These are phyloP conservation scores for Oidiodendron maius DNA, from an alignment of 495 filamentous ascomycete species.

Conservation along the genomic window DNA sequence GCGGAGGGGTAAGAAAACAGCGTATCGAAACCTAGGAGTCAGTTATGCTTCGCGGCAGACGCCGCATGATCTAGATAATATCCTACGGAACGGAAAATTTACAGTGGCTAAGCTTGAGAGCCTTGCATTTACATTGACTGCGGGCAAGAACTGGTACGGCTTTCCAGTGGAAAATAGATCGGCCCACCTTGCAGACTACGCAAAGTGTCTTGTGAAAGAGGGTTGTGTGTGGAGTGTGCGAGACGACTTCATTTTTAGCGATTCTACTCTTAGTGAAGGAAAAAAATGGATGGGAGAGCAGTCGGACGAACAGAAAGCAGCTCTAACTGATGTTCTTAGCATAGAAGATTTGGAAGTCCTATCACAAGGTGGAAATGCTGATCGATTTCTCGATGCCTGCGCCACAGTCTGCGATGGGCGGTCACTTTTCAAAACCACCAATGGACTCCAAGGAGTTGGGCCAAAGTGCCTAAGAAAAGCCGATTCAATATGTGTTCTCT, in stretches of 20 bases:
- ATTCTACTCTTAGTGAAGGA: background rate
- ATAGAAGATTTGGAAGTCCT: background rate
- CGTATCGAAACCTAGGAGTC: background rate
- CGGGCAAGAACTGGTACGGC: slow-evolving; percentile 16
- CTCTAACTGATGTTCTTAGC: background rate
- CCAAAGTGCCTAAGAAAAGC: background rate
- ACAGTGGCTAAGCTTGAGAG: background rate
- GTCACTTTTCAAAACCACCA: background rate
- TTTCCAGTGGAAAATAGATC: background rate
- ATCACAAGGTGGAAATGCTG: background rate
- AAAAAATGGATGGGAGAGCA: background rate
- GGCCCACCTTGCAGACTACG: background rate
- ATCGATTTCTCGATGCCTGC: background rate
- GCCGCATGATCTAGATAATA: background rate
- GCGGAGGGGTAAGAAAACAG: too few relatives aligned
- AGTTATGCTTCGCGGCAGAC: too few relatives aligned
- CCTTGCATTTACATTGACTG: slow-evolving; percentile 8
- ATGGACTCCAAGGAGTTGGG: background rate
- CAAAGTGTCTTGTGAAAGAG: background rate
- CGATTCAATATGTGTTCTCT: background rate
- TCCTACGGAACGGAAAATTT: background rate
- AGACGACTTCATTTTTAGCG: background rate
- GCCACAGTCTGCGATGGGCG: background rate
- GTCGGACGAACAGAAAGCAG: background rate
- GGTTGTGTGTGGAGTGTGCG: background rate